Base-by-base conservation (phyloP, 2,329 filamentous ascomycete species). In the Celoporthe dispersa region DNA sequence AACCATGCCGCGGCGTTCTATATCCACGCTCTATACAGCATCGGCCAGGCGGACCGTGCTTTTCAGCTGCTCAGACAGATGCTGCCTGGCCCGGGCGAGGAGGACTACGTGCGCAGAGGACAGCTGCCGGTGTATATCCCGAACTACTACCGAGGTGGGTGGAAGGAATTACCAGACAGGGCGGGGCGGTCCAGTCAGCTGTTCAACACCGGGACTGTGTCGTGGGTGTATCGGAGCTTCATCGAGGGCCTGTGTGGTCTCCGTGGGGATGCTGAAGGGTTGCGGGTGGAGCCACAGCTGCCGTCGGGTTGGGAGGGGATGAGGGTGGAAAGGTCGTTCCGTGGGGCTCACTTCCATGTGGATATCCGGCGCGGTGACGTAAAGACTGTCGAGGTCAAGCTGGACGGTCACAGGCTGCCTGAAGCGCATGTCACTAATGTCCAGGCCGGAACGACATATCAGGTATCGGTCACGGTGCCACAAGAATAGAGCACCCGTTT, bases 171-270 rank as follows among this genome's bases (percentile, higher is more conserved):
- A 73, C 84, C 84, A 2, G 78, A 85, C 60, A 87, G 86, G 0
- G 86, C 86, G 5, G 86, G 86, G 2, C 82, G 86, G 0, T 87
- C 85, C 12, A 87, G 84, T 73, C 86, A 87, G 75, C 76, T 88
- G 22, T 88, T 88, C 79, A 88, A 88, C 75, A 88, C 86, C 1
- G 86, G 86, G 3, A 88, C 86, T 7, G 83, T 87, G 33, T 84
- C 84, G 25, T 88, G 86, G 86, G 85, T 81, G 2, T 88, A 88
- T 76, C 81, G 86, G 12, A 84, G 81, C 75, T 82, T 88, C 73
- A 82, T 87, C 62, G 86, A 88, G 75, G 85, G 86, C 0, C 76
- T 88, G 6, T 88, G 85, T 71, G 86, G 86, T 0, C 77, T 88
- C 51, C 80, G 81, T 14, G 86, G 86, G 35, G 84, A 85, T 14